These are phyloP conservation scores for Xylaria sp. DNA, from an alignment of 2,329 filamentous ascomycete genomes.

Conservation along the genomic window DNA sequence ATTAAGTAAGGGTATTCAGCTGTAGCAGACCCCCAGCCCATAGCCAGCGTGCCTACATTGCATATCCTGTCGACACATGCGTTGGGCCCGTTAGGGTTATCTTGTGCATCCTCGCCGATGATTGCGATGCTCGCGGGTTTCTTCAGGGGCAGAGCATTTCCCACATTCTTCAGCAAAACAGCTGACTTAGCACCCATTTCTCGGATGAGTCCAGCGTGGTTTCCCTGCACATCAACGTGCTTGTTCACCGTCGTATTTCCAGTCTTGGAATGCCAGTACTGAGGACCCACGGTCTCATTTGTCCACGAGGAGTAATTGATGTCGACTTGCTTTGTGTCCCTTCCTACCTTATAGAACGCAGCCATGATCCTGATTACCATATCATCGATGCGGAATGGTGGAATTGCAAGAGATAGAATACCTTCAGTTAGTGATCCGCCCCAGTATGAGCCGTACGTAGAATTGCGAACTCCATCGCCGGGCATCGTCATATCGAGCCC, in stretches of 20 bases:
- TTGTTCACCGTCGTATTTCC: constrained; percentile 76
- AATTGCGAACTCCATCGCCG: constrained; percentile 46
- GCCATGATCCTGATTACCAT: constrained; percentile 87
- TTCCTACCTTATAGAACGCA: constrained; percentile 73
- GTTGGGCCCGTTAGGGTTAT: constrained; percentile 80
- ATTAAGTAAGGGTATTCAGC: constrained; percentile 79
- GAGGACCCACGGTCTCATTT: constrained; percentile 75
- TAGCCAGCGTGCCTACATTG: constrained; percentile 70
- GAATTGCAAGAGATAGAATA: constrained; percentile 36
- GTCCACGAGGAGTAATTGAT: constrained; percentile 94
- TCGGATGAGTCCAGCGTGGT: constrained; percentile 78
- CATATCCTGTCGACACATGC: constrained; percentile 76
- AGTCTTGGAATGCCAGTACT: constrained; percentile 70
- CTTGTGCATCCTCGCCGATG: constrained; percentile 84
- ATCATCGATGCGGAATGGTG: constrained; percentile 65
- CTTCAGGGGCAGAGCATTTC: constrained; percentile 52
- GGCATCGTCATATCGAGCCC: constrained; percentile 61
- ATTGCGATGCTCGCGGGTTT: constrained; percentile 78
- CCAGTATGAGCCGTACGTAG: constrained; percentile 47
- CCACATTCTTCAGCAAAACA: constrained; percentile 81
- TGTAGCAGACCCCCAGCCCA: constrained; percentile 82
- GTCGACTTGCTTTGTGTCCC: constrained; percentile 58
- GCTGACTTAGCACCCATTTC: constrained; percentile 82
- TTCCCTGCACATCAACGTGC: constrained; percentile 79
- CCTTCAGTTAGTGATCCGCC: constrained; percentile 45